Conservation (phyloP, 108 stramenopile genomes). For the Phaeodactylum tricornutum region DNA sequence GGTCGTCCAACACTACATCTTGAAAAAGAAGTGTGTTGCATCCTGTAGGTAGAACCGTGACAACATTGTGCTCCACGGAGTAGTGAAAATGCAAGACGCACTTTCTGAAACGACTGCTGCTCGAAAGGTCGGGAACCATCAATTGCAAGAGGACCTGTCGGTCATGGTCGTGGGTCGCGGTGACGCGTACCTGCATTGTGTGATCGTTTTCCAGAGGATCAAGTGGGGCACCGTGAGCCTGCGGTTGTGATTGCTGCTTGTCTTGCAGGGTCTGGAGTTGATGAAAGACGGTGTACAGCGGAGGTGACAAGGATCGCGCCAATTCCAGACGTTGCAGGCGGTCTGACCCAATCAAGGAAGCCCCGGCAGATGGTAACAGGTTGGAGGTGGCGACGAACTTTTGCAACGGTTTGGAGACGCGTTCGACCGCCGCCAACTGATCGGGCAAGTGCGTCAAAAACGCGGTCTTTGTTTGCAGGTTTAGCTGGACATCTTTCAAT, state of each 20-base stretch:
- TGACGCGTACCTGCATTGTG: no score
- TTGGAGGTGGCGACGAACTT: slow-evolving; percentile 28
- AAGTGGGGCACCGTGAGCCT: no score
- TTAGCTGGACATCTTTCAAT: neutral
- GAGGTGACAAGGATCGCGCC: slow-evolving; percentile 38
- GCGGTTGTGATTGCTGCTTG: no score
- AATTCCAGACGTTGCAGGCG: slow-evolving; percentile 37
- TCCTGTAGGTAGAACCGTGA: neutral
- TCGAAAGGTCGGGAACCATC: no score
- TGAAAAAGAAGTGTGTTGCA: slow-evolving; percentile 9
- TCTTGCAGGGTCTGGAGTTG: no score
- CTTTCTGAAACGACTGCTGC: no score
- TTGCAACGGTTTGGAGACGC: slow-evolving; percentile 44
- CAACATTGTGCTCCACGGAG: no score
- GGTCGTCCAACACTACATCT: slow-evolving; percentile 13
- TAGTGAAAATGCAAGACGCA: no score
- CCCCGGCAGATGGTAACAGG: neutral
- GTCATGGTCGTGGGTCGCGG: no score
- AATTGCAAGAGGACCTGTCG: no score
- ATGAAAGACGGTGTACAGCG: slow-evolving; percentile 62
- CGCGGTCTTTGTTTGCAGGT: slow-evolving; percentile 14
- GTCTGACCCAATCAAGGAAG: slow-evolving; percentile 19
- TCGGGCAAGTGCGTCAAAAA: slow-evolving; percentile 40
- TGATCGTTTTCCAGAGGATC: no score
- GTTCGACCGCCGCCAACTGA: slow-evolving; percentile 48